Evolutionary conservation across 2,329 filamentous ascomycete genomes (phyloP), one percentile per base, ranked within the genome.

Genomic region (Monosporascus sp.): DNA sequence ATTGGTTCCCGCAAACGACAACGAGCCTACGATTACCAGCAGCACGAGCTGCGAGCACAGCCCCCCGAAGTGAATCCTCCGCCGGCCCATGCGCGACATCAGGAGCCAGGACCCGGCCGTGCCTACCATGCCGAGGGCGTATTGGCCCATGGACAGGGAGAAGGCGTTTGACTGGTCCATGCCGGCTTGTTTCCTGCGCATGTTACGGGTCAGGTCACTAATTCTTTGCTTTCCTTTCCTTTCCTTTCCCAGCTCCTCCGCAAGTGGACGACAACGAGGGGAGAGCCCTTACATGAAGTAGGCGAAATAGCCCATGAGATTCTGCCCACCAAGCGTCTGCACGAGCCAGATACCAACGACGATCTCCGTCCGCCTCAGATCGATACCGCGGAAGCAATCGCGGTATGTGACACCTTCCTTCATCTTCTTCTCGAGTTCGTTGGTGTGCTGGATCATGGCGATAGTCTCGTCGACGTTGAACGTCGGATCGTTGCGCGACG

Each of bases 391-490:
- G 70, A 84, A 83, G 61, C 77, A 79, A 61, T 82, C 77, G 15
- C 57, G 56, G 60, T 81, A 82, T 0, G 61, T 68, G 0, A 73
- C 71, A 1, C 78, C 77, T 7, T 68, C 68, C 7, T 72, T 72
- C 45, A 72, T 55, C 22, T 67, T 59, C 59, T 73, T 74, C 58
- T 80, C 78, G 52, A 77, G 63, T 62, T 76, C 72, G 56, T 81
- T 77, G 7, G 79, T 82, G 56, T 81, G 73, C 37, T 75, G 71
- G 60, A 82, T 80, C 75, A 82, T 74, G 17, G 78, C 75, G 11
- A 84, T 65, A 0, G 74, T 74, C 55, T 77, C 71, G 53, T 80
- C 74, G 4, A 67, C 64, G 55, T 78, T 73, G 58, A 78, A 76
- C 31, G 57, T 61, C 22, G 69, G 62, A 52, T 72, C 65, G 54